A percentile compares a stretch with the other conserved stretches of the same genome.
These are phyloP conservation scores for Calonectria leucothoes DNA, from an alignment of 2,329 filamentous ascomycete genomes.

Conservation along the genomic window DNA sequence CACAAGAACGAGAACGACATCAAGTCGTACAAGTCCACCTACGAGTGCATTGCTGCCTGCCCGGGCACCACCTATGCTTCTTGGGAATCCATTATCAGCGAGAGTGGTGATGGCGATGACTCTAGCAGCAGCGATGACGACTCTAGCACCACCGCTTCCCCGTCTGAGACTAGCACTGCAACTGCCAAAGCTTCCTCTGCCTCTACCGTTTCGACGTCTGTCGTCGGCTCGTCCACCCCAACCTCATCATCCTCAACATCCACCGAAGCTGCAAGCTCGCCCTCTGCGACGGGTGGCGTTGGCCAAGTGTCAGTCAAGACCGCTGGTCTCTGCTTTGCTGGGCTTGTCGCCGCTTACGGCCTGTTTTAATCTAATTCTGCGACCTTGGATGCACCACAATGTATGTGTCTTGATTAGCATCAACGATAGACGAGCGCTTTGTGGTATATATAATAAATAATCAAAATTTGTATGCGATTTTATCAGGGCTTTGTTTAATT, in stretches of 20 bases:
- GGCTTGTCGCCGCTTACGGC: not conserved
- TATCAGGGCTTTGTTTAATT: not conserved
- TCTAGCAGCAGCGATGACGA: not conserved
- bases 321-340: not conserved
- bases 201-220: not conserved
- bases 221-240: not conserved
- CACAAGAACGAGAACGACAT: constrained; percentile 2
- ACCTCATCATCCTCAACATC: not conserved
- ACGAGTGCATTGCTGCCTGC: not conserved
- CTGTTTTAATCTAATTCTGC: not conserved
- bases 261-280: not conserved
- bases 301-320: not conserved
- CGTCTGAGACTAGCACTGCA: not conserved
- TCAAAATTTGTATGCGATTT: not conserved
- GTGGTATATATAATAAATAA: not conserved
- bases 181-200: not conserved
- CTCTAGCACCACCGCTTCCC: not conserved
- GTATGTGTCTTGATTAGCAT: too few species aligned
- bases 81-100: not conserved
- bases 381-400: not conserved
- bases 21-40: constrained; percentile 7
- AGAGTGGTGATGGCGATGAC: not conserved
- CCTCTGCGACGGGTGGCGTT: not conserved
- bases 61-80: not conserved
- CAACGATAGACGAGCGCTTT: not conserved